These are phyloP conservation scores for Hamamelis virginiana DNA, from an alignment of 164 flowering plant genomes.

Conservation along the genomic window DNA sequence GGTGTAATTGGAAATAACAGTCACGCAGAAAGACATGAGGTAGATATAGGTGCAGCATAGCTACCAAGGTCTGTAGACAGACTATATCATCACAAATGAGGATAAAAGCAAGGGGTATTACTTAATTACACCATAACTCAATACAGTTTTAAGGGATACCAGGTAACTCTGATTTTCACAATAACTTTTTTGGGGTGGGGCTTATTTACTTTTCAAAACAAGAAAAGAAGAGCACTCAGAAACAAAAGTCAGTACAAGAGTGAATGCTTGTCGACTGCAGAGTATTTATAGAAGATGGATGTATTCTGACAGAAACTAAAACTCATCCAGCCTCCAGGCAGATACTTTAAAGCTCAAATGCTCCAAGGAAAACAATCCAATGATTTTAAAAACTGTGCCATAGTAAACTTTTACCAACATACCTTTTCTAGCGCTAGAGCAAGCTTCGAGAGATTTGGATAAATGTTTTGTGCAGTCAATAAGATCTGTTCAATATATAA, in stretches of 20 bases:
- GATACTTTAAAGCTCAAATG: neutral
- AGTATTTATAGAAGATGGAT: neutral
- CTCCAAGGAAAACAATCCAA: neutral
- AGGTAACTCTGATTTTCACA: too few species aligned
- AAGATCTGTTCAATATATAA: slow-evolving; percentile 53
- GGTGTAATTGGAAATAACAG: too few species aligned
- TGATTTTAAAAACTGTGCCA: neutral
- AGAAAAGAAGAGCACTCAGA: neutral
- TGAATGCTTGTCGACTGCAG: neutral
- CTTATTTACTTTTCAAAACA: neutral
- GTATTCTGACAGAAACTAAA: neutral
- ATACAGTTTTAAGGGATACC: too few species aligned
- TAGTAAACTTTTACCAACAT: neutral
- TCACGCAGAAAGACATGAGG: too few species aligned
- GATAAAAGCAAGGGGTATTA: too few species aligned
- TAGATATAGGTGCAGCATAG: too few species aligned
- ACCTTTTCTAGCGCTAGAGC: slow-evolving; percentile 95
- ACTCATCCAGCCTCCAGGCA: neutral
- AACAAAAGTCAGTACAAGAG: neutral
- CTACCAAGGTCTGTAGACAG: too few species aligned
- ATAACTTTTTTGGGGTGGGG: neutral
- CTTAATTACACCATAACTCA: too few species aligned
- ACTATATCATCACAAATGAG: too few species aligned
- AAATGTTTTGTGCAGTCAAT: slow-evolving; percentile 56
- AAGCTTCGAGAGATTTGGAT: slow-evolving; percentile 83